Conservation (phyloP, 23 red algal genomes). For the Agarophyton chilense region DNA sequence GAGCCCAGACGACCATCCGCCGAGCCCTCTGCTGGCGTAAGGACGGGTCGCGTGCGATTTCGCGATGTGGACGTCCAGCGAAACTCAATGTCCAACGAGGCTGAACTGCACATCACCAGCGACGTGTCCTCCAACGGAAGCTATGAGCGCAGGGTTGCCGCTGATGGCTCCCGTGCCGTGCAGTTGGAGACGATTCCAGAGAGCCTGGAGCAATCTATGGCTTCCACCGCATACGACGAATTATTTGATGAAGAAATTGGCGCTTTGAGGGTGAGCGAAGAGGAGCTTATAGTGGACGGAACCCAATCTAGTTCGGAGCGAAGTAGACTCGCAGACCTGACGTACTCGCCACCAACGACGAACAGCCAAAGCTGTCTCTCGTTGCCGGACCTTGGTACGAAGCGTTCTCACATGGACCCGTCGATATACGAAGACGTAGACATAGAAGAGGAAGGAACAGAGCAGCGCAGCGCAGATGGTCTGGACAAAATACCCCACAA, state of each 20-base stretch:
- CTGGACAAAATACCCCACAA: not conserved
- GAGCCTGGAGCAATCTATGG: not conserved
- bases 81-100: not conserved
- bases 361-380: constrained; percentile 26
- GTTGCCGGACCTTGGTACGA: constrained; percentile 31
- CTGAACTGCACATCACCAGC: not conserved
- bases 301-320: not conserved
- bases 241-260: constrained; percentile 42
- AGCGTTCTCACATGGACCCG: not conserved
- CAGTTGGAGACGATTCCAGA: constrained; percentile 17
- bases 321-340: not conserved
- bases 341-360: not conserved
- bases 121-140: constrained; percentile 18
- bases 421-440: constrained; percentile 1
- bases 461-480: not conserved
- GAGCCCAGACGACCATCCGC: not conserved
- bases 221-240: constrained; percentile 1
- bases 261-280: constrained; percentile 26
- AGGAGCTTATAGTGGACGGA: not conserved
- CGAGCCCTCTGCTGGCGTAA: not conserved
- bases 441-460: not conserved
- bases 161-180: not conserved
- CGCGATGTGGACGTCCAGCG: not conserved
- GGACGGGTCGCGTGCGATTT: constrained; percentile 15
- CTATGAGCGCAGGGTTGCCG: not conserved